Percentiles rank a stretch among this genome's conserved stretches.
Evolutionary conservation across 1,284 basidiomycete species (phyloP).

Genomic region (Porodaedalea pini): DNA sequence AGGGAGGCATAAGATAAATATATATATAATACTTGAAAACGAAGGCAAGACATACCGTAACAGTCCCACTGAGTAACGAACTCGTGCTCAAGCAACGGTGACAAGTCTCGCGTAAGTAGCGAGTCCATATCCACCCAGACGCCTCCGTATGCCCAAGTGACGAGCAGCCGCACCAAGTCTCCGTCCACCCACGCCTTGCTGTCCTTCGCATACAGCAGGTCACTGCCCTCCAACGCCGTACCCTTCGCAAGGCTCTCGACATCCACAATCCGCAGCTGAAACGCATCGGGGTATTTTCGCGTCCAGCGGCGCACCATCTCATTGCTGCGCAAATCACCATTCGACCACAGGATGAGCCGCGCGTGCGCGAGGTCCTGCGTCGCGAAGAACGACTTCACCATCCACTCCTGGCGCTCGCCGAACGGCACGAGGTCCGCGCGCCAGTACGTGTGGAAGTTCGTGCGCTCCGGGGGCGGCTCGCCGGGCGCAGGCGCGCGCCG

Average conservation of each 20-base stretch:
- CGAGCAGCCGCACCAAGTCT: slow-evolving; percentile 79
- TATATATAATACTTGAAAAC: slow-evolving; percentile 10
- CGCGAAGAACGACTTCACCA: slow-evolving; percentile 87
- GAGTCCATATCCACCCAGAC: slow-evolving; percentile 97
- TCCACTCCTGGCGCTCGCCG: slow-evolving; percentile 76
- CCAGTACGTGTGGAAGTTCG: slow-evolving; percentile 88
- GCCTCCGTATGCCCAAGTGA: slow-evolving; percentile 87
- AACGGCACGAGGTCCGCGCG: slow-evolving; percentile 78
- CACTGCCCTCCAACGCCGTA: slow-evolving; percentile 69
- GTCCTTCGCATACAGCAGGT: slow-evolving; percentile 60
- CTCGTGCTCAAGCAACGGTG: slow-evolving; percentile 83
- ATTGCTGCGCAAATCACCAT: slow-evolving; percentile 66
- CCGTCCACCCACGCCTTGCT: slow-evolving; percentile 90
- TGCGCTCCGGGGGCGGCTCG: slow-evolving; percentile 39
- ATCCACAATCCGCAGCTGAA: slow-evolving; percentile 67
- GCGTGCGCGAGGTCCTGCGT: slow-evolving; percentile 71
- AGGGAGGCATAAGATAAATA: neutral
- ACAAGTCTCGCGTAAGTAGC: slow-evolving; percentile 78
- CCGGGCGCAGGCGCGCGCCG: slow-evolving; percentile 25
- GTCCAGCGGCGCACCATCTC: slow-evolving; percentile 61
- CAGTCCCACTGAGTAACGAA: slow-evolving; percentile 97
- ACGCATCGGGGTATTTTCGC: slow-evolving; percentile 60
- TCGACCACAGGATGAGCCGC: slow-evolving; percentile 83
- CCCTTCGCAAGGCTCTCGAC: slow-evolving; percentile 64
- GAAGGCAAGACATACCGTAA: slow-evolving; percentile 62